phyloP scores from a whole-genome alignment of 2,329 filamentous ascomycete species.

The Graphilbum sp. region DNA sequence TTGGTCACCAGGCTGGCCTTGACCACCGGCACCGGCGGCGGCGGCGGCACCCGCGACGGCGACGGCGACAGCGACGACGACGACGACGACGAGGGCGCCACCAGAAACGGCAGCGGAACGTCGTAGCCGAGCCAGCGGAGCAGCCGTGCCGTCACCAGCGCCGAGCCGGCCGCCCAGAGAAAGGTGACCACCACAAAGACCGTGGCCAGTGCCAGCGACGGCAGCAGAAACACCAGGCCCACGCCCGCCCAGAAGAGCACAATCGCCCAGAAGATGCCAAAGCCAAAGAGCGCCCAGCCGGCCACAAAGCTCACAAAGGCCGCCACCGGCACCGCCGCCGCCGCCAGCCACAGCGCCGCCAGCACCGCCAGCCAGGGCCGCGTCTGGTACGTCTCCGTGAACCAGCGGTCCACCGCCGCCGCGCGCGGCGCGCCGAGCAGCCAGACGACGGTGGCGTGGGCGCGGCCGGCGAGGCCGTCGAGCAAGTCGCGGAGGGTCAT shows the following conservation, averaged over 20 bases:
- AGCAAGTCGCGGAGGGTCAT: constrained; percentile 2
- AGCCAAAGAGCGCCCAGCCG: constrained; percentile 5
- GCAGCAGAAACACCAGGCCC: constrained; percentile 7
- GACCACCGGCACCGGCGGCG: too few relatives aligned
- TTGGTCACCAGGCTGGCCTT: too few relatives aligned
- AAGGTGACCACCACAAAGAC: constrained; percentile 3
- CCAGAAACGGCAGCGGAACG: background rate
- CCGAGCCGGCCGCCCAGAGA: constrained; percentile 5
- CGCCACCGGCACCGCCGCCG: constrained; percentile 3
- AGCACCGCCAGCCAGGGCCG: constrained; percentile 6
- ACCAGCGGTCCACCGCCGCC: background rate
- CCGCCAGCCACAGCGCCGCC: constrained; percentile 2
- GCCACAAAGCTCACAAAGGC: constrained; percentile 5
- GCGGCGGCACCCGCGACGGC: too few relatives aligned
- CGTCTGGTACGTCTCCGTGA: constrained; percentile 1
- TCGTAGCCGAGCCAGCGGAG: constrained; percentile 2
- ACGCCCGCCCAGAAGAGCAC: constrained; percentile 9
- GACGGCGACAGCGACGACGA: too few relatives aligned
- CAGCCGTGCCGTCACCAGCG: constrained; percentile 1
- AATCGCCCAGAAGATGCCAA: constrained; percentile 7
- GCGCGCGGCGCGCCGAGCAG: constrained; percentile 3
- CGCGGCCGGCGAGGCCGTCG: background rate
- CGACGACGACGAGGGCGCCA: too few relatives aligned
- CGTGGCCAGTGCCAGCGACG: constrained; percentile 6
- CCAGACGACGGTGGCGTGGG: background rate